Conservation (phyloP, 2,329 filamentous ascomycete genomes). For the Onygenales sp. region DNA sequence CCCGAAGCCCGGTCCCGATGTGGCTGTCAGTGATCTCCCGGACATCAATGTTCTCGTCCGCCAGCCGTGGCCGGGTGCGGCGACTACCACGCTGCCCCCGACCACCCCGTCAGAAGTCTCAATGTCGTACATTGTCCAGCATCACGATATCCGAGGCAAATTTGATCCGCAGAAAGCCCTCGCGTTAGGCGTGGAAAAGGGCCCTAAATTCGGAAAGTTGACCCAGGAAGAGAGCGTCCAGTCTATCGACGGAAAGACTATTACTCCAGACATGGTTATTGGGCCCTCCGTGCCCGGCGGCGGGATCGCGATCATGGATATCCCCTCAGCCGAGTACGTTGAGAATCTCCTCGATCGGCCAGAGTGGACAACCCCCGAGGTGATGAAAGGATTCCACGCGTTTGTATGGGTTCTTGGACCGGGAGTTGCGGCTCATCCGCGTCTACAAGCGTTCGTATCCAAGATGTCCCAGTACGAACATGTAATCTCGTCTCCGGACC, state of each 20-base stretch:
- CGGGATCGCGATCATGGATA: slow-evolving; percentile 70
- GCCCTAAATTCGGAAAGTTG: slow-evolving; percentile 50
- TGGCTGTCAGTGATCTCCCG: slow-evolving; percentile 35
- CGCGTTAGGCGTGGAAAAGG: slow-evolving; percentile 53
- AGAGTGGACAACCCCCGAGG: slow-evolving; percentile 57
- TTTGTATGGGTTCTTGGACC: slow-evolving; percentile 77
- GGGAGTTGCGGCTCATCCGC: slow-evolving; percentile 53
- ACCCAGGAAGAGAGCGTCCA: slow-evolving; percentile 54
- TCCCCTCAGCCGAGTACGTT: slow-evolving; percentile 63
- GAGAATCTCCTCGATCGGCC: slow-evolving; percentile 57
- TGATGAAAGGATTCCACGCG: slow-evolving; percentile 58
- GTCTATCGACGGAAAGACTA: slow-evolving; percentile 53
- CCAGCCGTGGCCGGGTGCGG: slow-evolving; percentile 67
- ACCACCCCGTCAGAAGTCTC: slow-evolving; percentile 58
- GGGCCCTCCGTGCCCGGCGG: slow-evolving; percentile 56
- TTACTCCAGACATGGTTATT: slow-evolving; percentile 83
- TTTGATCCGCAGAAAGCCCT: slow-evolving; percentile 61
- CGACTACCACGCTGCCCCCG: slow-evolving; percentile 55
- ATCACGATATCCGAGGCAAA: slow-evolving; percentile 66
- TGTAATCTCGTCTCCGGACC: slow-evolving; percentile 65
- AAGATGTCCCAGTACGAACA: slow-evolving; percentile 56
- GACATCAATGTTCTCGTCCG: slow-evolving; percentile 64
- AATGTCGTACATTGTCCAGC: slow-evolving; percentile 79
- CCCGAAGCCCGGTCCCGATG: slow-evolving; percentile 47
- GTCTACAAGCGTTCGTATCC: slow-evolving; percentile 60